phyloP scores from a whole-genome alignment of 164 flowering plant genomes.

The Stephania yunnanensis region DNA sequence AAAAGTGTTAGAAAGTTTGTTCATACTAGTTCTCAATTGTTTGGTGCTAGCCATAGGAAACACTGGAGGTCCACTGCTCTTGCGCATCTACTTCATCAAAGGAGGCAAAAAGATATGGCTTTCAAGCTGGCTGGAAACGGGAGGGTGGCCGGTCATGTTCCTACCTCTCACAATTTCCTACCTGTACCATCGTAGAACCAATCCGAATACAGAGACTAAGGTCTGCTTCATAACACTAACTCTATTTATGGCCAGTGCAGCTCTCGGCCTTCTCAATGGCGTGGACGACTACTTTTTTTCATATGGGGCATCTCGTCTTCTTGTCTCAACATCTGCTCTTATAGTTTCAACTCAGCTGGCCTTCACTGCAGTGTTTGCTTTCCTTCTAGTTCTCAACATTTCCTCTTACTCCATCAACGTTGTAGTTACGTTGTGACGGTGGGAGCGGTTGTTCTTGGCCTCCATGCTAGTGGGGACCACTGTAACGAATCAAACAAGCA shows the following conservation, averaged over 20 bases:
- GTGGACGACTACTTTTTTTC: slow-evolving; percentile 46
- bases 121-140: slow-evolving; percentile 47
- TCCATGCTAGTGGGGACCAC: slow-evolving; percentile 37
- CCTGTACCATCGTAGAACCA: slow-evolving; percentile 5
- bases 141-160: slow-evolving; percentile 45
- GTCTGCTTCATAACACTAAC: slow-evolving; percentile 19
- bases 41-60: slow-evolving; percentile 32
- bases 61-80: slow-evolving; percentile 44
- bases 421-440: slow-evolving; percentile 32
- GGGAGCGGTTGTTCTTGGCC: slow-evolving; percentile 42
- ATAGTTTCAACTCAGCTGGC: slow-evolving; percentile 47
- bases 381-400: slow-evolving; percentile 46
- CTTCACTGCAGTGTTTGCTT: slow-evolving; percentile 53
- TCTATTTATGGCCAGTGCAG: slow-evolving; percentile 26
- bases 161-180: slow-evolving; percentile 30
- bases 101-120: slow-evolving; percentile 43
- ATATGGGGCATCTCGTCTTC: slow-evolving; percentile 39
- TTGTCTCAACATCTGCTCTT: slow-evolving; percentile 47
- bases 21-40: slow-evolving; percentile 23
- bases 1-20: not conserved
- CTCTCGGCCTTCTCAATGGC: slow-evolving; percentile 45
- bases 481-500: slow-evolving; percentile 16
- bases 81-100: slow-evolving; percentile 53
- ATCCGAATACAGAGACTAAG: not conserved
- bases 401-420: slow-evolving; percentile 44